Base-by-base conservation (phyloP, 148 eudicot genomes). In the Vaccinium macrocarpon region DNA sequence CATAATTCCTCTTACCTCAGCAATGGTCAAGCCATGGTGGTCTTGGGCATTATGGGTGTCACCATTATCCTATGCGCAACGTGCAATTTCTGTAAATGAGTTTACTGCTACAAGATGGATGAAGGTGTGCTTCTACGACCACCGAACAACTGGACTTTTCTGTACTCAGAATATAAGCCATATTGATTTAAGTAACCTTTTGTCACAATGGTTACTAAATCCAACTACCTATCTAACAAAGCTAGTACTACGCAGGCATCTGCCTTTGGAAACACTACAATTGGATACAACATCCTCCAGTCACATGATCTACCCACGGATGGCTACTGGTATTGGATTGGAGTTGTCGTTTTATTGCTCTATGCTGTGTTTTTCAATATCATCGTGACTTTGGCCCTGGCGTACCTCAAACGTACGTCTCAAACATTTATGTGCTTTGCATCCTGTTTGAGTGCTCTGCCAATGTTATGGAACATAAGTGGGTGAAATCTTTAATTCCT, bases 21-120 rank as follows among this genome's bases (percentile, higher is more conserved):
- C 82, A 49, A 87, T 90, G 91, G 88, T 94, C 49, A 92, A 92
- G 89, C 91, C 93, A 61, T 95, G 99, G 99, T 94, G 97, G 99
- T 62, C 78, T 8, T 96, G 99, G 99, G 99, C 90, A 61, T 93
- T 88, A 86, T 96, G 99, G 99, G 78, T 94, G 55, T 94, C 99
- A 48, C 99, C 99, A 25, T 86, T 96, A 76, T 87, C 93, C 49
- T 96, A 96, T 80, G 95, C 90, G 27, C 99, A 94, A 85, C 88
- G 87, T 84, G 98, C 98, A 76, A 87, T 91, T 82, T 84, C 97
- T 48, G 97, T 96, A 46, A 96, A 96, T 81, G 99, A 96, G 82
- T 94, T 96, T 81, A 87, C 90, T 52, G 92, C 93, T n/a, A 72
- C 86, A 70, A 92, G 98, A 90, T 96, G 99, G 99, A 91, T 80